Conservation (phyloP, 31 red algal genomes). For the Odonthalia washingtoniensis region DNA sequence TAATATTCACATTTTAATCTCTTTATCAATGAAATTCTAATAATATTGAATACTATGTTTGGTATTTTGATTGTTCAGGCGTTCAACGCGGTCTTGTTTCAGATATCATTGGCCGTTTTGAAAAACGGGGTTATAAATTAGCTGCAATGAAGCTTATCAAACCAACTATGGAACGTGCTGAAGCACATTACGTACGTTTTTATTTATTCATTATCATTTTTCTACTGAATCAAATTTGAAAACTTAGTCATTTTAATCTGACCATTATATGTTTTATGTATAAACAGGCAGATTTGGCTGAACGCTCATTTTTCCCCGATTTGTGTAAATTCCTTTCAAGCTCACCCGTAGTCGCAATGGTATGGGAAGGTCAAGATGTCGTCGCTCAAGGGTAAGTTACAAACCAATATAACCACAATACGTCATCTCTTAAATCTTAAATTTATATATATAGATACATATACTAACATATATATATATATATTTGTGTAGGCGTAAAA, state of each 20-base stretch:
- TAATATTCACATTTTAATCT: background rate
- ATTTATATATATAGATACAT: background rate
- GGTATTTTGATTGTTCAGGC: constrained; percentile 25
- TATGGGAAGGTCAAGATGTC: constrained; percentile 82
- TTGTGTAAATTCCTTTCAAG: constrained; percentile 74
- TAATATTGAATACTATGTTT: background rate
- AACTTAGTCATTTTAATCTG: background rate
- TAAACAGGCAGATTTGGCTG: constrained; percentile 53
- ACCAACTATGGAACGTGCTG: constrained; percentile 62
- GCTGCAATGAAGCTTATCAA: constrained; percentile 77
- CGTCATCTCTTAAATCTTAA: background rate
- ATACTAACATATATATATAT: background rate
- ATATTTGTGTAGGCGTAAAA: constrained; percentile 38
- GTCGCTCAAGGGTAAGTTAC: constrained; percentile 63
- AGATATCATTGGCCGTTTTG: constrained; percentile 88
- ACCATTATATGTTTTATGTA: background rate
- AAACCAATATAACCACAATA: background rate
- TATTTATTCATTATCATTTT: background rate
- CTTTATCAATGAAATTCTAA: background rate
- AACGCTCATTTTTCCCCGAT: constrained; percentile 71
- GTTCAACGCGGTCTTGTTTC: constrained; percentile 82
- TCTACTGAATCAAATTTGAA: background rate
- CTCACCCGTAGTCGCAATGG: constrained; percentile 83
- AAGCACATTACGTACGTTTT: constrained; percentile 72
- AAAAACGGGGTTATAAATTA: constrained; percentile 84